Percentiles rank a stretch among this genome's conserved stretches.
Conservation (phyloP, 2,329 filamentous ascomycete species). For the Penicillium psychrosexuale region DNA sequence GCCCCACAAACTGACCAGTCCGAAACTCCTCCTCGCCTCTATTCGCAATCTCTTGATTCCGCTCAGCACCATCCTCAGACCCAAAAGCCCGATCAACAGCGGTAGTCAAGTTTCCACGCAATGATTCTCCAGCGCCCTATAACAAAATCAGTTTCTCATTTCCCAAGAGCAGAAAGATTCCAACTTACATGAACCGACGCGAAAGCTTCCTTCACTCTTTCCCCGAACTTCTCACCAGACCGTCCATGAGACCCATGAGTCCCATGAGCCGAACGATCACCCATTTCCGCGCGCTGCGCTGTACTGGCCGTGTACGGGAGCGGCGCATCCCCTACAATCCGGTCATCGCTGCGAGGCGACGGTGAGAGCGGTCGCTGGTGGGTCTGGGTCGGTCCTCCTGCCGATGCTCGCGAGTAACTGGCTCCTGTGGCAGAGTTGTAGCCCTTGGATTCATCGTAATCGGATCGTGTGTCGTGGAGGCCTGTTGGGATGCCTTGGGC, state of each 20-base stretch:
- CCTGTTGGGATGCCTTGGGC: constrained; percentile 23
- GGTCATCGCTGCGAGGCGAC: constrained; percentile 16
- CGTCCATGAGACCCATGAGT: constrained; percentile 1
- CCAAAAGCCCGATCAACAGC: constrained; percentile 41
- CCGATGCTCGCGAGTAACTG: constrained; percentile 16
- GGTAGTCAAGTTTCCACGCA: constrained; percentile 39
- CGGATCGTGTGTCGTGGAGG: constrained; percentile 13
- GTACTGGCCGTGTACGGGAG: constrained; percentile 20
- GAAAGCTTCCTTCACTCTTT: constrained; percentile 26
- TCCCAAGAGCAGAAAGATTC: background rate
- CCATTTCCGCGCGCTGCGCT: constrained; percentile 12
- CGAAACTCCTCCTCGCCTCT: constrained; percentile 37
- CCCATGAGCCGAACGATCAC: constrained; percentile 5
- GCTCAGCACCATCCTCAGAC: constrained; percentile 33
- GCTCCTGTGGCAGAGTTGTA: constrained; percentile 30
- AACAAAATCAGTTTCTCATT: background rate
- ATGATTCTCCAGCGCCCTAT: constrained; percentile 41
- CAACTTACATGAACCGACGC: constrained; percentile 39
- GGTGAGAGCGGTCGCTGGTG: constrained; percentile 7
- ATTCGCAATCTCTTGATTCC: constrained; percentile 38
- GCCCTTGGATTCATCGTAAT: constrained; percentile 18
- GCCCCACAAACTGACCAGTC: constrained; percentile 26
- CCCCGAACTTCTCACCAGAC: constrained; percentile 23
- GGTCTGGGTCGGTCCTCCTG: constrained; percentile 4
- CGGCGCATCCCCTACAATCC: constrained; percentile 12